Conservation (phyloP, 192 early-diverging fungal species). For the Mortierella alpina region DNA sequence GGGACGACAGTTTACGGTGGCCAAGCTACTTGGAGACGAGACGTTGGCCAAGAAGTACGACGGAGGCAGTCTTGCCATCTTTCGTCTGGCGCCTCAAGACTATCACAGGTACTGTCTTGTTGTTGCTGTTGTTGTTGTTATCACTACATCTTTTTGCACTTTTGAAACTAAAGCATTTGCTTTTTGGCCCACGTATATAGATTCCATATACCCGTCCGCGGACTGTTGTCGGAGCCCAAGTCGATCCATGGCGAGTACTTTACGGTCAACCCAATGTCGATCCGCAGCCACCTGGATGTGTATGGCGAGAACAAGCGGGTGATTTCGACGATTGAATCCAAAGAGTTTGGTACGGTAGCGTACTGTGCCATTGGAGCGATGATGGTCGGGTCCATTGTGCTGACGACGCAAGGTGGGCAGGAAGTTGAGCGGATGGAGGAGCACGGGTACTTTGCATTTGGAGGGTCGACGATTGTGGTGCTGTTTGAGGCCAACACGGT, state of each 20-base stretch:
- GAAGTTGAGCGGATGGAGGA: constrained; percentile 76
- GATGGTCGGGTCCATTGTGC: constrained; percentile 86
- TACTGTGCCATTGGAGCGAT: constrained; percentile 82
- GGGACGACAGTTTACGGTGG: constrained; percentile 76
- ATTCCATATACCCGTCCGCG: constrained; percentile 81
- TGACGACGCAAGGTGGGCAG: constrained; percentile 60
- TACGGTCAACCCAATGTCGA: constrained; percentile 90
- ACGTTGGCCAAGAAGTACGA: constrained; percentile 60
- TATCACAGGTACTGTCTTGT: constrained; percentile 71
- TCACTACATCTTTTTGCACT: neutral
- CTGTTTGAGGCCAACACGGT: constrained; percentile 73
- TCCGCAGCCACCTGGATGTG: constrained; percentile 75
- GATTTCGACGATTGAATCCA: constrained; percentile 71
- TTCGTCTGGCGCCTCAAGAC: constrained; percentile 86
- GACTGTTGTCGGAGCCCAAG: constrained; percentile 64
- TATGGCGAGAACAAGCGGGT: constrained; percentile 82
- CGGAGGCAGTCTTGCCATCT: constrained; percentile 76
- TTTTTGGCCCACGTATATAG: constrained; percentile 21
- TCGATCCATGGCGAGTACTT: constrained; percentile 78
- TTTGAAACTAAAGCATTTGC: neutral
- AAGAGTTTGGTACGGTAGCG: constrained; percentile 77
- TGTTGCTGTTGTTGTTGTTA: neutral
- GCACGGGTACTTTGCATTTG: constrained; percentile 87
- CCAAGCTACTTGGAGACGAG: constrained; percentile 66
- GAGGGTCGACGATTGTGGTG: constrained; percentile 80